Percentiles rank a stretch among this genome's conserved stretches.
Conservation (phyloP, 495 filamentous ascomycete genomes). For the Tuber indicum region DNA sequence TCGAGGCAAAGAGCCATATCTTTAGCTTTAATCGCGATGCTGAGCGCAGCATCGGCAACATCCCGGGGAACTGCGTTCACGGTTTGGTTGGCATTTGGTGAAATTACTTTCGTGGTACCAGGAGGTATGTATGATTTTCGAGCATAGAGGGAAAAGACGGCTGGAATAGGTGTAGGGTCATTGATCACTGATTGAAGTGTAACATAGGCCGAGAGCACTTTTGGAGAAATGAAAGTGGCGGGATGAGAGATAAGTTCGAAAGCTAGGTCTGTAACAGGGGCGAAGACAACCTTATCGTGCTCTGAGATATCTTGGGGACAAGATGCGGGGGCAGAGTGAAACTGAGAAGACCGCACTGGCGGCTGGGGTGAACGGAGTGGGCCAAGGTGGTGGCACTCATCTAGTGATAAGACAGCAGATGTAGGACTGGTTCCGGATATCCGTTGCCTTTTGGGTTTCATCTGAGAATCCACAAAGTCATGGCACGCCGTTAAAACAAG, state of each 20-base stretch:
- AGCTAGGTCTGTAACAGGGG: conserved; percentile 51
- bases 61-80: conserved; percentile 63
- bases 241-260: conserved; percentile 65
- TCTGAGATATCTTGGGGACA: not conserved
- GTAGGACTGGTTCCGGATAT: conserved; percentile 45
- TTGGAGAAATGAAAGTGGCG: conserved; percentile 71
- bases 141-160: conserved; percentile 74
- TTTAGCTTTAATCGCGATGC: too few relatives aligned
- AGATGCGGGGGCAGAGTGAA: not conserved
- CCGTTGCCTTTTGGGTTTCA: conserved; percentile 24
- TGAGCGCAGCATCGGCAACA: too few relatives aligned
- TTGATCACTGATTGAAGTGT: conserved; percentile 63
- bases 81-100: conserved; percentile 59
- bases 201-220: conserved; percentile 63
- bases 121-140: conserved; percentile 65
- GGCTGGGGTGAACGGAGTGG: not conserved
- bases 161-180: conserved; percentile 65
- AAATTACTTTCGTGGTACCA: conserved; percentile 52
- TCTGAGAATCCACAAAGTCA: conserved; percentile 44
- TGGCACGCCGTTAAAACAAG: conserved; percentile 48
- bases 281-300: conserved; percentile 32
- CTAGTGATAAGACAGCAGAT: conserved; percentile 50
- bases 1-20: conserved; percentile 68
- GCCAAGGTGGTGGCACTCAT: conserved; percentile 44
- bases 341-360: not conserved